These are phyloP conservation scores for Paramecium caudatum DNA, from an alignment of 73 alveolate species.

Conservation along the genomic window DNA sequence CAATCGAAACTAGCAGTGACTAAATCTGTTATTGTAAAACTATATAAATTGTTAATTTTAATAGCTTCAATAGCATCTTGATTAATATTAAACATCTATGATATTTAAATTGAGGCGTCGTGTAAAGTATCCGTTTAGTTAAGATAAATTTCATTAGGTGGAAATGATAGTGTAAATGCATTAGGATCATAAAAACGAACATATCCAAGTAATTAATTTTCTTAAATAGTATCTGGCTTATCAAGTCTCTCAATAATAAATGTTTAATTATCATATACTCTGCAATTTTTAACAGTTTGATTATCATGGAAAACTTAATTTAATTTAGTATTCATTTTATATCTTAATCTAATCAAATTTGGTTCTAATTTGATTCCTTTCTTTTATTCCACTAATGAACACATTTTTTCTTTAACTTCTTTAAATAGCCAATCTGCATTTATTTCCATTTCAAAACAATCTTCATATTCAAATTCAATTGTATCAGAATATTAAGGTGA, in stretches of 20 bases:
- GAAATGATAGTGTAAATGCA: constrained; percentile 30
- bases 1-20: constrained; percentile 64
- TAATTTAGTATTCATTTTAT: not conserved
- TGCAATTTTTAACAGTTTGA: not conserved
- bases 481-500: not conserved
- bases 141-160: constrained; percentile 29
- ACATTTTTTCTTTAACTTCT: constrained; percentile 13
- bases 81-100: not conserved
- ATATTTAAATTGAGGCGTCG: not conserved
- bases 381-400: not conserved
- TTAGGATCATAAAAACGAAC: constrained; percentile 26
- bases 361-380: constrained; percentile 2
- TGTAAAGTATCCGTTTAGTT: constrained; percentile 11
- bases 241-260: not conserved
- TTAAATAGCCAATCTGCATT: constrained; percentile 22
- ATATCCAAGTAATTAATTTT: constrained; percentile 4
- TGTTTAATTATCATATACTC: not conserved
- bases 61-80: constrained; percentile 46
- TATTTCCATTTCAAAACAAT: constrained; percentile 24
- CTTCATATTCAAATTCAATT: constrained; percentile 23
- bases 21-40: constrained; percentile 53
- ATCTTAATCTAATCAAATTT: constrained; percentile 45
- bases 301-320: constrained; percentile 43
- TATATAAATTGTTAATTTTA: constrained; percentile 29
- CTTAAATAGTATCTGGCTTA: not conserved